Evolutionary conservation across 2,329 filamentous ascomycete species (phyloP).

Genomic region (Cercospora citrullina): DNA sequence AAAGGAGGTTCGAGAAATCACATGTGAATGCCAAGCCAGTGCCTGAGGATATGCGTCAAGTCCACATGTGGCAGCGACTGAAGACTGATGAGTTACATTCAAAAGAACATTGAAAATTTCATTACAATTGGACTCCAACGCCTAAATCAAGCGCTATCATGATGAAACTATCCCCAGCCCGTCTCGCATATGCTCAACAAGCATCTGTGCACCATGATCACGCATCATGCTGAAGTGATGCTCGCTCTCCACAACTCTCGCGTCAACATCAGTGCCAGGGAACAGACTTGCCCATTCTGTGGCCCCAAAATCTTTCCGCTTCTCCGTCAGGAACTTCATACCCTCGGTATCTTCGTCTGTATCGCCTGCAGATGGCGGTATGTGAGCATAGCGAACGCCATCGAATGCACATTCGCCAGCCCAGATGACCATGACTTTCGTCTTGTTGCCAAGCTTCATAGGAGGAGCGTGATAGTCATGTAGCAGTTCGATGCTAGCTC

Average conservation of each 20-base stretch:
- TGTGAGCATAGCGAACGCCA: slow-evolving; percentile 35
- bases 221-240: slow-evolving; percentile 48
- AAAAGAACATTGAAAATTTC: not conserved
- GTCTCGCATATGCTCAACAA: slow-evolving; percentile 9
- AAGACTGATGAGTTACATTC: not conserved
- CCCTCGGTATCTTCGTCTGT: slow-evolving; percentile 45
- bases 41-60: too few relatives aligned
- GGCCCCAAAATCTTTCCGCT: slow-evolving; percentile 50
- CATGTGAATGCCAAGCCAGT: not conserved
- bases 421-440: slow-evolving; percentile 50
- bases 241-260: slow-evolving; percentile 37
- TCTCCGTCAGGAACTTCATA: slow-evolving; percentile 53
- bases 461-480: slow-evolving; percentile 45
- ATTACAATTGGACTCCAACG: not conserved
- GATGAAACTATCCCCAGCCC: not conserved
- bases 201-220: slow-evolving; percentile 18
- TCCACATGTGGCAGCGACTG: not conserved
- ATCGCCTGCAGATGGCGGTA: slow-evolving; percentile 42
- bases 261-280: slow-evolving; percentile 39
- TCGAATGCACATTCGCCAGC: slow-evolving; percentile 51
- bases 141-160: not conserved
- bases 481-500: slow-evolving; percentile 51
- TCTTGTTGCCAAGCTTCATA: slow-evolving; percentile 38
- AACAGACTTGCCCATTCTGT: slow-evolving; percentile 52
- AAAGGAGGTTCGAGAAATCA: not conserved